Evolutionary conservation across 345 rosid genomes (phyloP).

Genomic region (Populus davidiana): DNA sequence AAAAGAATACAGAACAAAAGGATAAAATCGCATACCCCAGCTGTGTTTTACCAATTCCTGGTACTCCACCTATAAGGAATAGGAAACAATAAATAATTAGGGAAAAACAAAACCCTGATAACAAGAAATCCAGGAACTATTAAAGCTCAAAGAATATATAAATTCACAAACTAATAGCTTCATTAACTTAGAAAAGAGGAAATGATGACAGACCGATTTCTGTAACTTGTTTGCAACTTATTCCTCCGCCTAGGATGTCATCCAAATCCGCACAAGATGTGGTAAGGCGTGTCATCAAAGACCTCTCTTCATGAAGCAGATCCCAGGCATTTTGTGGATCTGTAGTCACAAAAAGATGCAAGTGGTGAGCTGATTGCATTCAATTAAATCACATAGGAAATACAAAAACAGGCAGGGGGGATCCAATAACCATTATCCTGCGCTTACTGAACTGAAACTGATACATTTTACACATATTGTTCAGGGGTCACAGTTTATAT

Average conservation of each 20-base stretch:
- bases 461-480: too few relatives aligned
- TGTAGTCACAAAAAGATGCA: constrained; percentile 16
- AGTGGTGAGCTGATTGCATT: too few relatives aligned
- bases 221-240: constrained; percentile 86
- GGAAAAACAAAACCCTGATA: neutral
- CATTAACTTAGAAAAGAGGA: neutral
- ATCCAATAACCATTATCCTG: too few relatives aligned
- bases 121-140: too few relatives aligned
- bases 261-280: constrained; percentile 85
- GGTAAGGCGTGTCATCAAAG: constrained; percentile 51
- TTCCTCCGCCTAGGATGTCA: constrained; percentile 81
- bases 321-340: constrained; percentile 95
- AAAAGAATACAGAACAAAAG: constrained; percentile 16
- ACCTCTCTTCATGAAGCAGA: constrained; percentile 70
- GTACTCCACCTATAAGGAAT: constrained; percentile 34
- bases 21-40: constrained; percentile 54
- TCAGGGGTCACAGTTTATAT: too few relatives aligned
- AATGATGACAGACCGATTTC: constrained; percentile 59
- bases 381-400: too few relatives aligned
- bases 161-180: neutral
- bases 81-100: neutral
- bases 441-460: too few relatives aligned
- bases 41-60: constrained; percentile 97
- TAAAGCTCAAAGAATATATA: too few relatives aligned
- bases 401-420: too few relatives aligned